phyloP scores from a whole-genome alignment of 2,329 filamentous ascomycete genomes.

The Colletotrichum musicola region DNA sequence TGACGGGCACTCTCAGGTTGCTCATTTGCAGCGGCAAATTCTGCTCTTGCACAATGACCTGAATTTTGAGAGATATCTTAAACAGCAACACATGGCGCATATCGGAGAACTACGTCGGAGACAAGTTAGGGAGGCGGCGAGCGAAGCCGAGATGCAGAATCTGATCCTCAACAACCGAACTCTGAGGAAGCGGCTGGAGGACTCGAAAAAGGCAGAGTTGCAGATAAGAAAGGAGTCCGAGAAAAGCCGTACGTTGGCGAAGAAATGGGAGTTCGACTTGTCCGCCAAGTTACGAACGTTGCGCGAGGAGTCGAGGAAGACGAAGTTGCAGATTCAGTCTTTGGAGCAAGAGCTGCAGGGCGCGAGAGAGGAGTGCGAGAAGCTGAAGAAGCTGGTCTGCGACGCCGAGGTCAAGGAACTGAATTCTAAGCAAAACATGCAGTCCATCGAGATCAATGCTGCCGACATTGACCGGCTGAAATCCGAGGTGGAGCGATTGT shows the following conservation, averaged over 20 bases:
- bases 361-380: conserved; percentile 71
- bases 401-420: conserved; percentile 78
- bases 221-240: conserved; percentile 80
- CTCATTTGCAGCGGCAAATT: conserved; percentile 78
- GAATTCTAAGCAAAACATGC: conserved; percentile 72
- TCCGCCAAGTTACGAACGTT: conserved; percentile 74
- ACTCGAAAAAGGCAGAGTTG: conserved; percentile 77
- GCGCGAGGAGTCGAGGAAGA: conserved; percentile 77
- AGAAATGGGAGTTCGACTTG: conserved; percentile 83
- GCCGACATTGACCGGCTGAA: conserved; percentile 72
- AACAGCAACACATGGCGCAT: conserved; percentile 84
- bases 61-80: conserved; percentile 86
- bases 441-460: conserved; percentile 71
- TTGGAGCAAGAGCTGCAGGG: conserved; percentile 70
- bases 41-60: conserved; percentile 83
- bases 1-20: conserved; percentile 55
- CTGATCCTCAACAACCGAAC: conserved; percentile 81
- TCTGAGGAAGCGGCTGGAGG: conserved; percentile 78
- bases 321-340: conserved; percentile 67
- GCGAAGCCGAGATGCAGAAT: conserved; percentile 86
- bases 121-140: conserved; percentile 81
- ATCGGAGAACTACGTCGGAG: conserved; percentile 83
- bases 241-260: conserved; percentile 77
- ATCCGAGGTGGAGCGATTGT: conserved; percentile 69
- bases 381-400: conserved; percentile 74